A percentile compares a stretch with the other conserved stretches of the same genome.
Conservation (phyloP, 139 green algal genomes). For the Coelastrella sp. region DNA sequence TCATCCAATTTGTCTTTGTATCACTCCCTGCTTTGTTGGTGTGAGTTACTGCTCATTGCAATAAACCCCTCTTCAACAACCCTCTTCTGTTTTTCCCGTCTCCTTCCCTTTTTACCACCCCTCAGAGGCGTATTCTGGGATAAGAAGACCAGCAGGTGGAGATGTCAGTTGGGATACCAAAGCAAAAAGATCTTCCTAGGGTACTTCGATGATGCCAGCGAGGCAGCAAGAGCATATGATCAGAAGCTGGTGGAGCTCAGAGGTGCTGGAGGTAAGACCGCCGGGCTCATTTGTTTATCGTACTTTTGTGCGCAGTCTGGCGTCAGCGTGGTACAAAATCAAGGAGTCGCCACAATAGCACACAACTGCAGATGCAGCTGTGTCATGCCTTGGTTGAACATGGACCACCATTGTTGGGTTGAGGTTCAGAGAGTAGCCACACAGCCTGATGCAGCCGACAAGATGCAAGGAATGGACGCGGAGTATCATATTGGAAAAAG, state of each 20-base stretch:
- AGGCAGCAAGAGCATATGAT: slow-evolving; percentile 50
- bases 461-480: too few species aligned
- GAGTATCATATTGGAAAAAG: too few species aligned
- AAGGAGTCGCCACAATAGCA: neutral
- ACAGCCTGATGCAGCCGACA: too few species aligned
- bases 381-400: too few species aligned
- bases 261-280: slow-evolving; percentile 30
- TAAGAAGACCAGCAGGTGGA: slow-evolving; percentile 43
- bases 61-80: too few species aligned
- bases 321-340: neutral
- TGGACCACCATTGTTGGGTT: too few species aligned
- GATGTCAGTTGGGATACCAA: slow-evolving; percentile 48
- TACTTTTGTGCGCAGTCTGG: neutral
- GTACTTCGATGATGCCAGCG: slow-evolving; percentile 44
- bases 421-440: too few species aligned
- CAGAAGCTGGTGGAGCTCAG: slow-evolving; percentile 50
- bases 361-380: neutral
- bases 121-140: slow-evolving; percentile 52
- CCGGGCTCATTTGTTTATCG: neutral
- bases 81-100: neutral
- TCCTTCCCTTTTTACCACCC: neutral
- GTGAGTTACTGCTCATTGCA: too few species aligned
- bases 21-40: too few species aligned
- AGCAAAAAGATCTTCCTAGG: slow-evolving; percentile 51
- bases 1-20: too few species aligned